Conservation (phyloP, 495 filamentous ascomycete genomes). For the Penicillium diatomitis region DNA sequence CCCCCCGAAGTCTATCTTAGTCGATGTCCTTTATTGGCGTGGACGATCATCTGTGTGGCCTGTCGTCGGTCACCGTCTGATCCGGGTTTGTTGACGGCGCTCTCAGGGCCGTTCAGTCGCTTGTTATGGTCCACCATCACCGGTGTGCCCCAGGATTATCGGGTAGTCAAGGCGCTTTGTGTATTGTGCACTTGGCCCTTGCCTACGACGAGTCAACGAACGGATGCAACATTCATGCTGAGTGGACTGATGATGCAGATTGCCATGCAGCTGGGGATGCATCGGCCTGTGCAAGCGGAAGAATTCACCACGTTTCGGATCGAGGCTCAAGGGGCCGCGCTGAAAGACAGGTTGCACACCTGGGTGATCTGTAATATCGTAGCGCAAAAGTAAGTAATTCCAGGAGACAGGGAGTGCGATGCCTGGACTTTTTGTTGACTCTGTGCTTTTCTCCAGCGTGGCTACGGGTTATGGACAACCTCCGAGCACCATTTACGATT, state of each 20-base stretch:
- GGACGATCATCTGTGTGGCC: slow-evolving; percentile 77
- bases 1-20: slow-evolving; percentile 68
- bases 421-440: too few relatives aligned
- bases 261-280: slow-evolving; percentile 81
- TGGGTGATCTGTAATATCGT: slow-evolving; percentile 94
- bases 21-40: slow-evolving; percentile 70
- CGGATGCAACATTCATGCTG: slow-evolving; percentile 83
- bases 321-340: slow-evolving; percentile 71
- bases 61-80: slow-evolving; percentile 64
- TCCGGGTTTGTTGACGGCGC: slow-evolving; percentile 55
- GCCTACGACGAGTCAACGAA: slow-evolving; percentile 74
- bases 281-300: slow-evolving; percentile 82
- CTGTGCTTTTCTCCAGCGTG: slow-evolving; percentile 38
- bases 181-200: slow-evolving; percentile 88
- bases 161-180: slow-evolving; percentile 82
- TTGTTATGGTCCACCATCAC: slow-evolving; percentile 76
- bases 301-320: slow-evolving; percentile 81
- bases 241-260: slow-evolving; percentile 92
- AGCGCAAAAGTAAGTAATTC: slow-evolving; percentile 53
- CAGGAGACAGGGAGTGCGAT: too few relatives aligned
- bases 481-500: slow-evolving; percentile 76
- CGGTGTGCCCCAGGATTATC: slow-evolving; percentile 74
- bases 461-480: slow-evolving; percentile 89
- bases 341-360: slow-evolving; percentile 77
- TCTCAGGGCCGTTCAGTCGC: slow-evolving; percentile 64